phyloP scores from a whole-genome alignment of 495 filamentous ascomycete species.

The Lasiosphaeriaceae sp. region DNA sequence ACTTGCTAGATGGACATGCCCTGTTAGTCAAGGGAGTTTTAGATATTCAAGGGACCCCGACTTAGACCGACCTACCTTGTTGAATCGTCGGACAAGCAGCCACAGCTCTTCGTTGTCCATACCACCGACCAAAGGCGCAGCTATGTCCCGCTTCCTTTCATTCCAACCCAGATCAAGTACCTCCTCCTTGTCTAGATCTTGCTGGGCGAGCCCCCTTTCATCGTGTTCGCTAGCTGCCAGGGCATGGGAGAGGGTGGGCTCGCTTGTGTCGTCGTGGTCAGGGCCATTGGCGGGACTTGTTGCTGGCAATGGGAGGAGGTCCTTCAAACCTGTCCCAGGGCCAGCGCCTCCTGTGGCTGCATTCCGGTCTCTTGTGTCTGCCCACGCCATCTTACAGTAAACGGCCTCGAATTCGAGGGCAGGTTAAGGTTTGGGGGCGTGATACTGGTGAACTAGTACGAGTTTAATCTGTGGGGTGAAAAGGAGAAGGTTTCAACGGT shows the following conservation, averaged over 20 bases:
- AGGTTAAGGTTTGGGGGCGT: no score
- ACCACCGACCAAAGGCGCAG: constrained; percentile 63
- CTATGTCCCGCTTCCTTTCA: constrained; percentile 53
- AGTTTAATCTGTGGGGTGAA: no score
- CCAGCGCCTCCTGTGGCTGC: constrained; percentile 18
- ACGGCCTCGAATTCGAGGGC: no score
- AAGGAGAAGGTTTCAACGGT: no score
- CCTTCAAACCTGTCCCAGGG: constrained; percentile 21
- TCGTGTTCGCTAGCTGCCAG: constrained; percentile 30
- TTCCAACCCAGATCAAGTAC: constrained; percentile 74
- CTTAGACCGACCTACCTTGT: constrained; percentile 74
- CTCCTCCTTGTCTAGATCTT: constrained; percentile 36
- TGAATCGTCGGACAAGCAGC: constrained; percentile 74
- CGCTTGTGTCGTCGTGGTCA: constrained; percentile 21
- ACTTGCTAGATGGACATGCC: constrained; percentile 59
- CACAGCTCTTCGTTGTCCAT: constrained; percentile 82
- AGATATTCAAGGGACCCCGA: no score
- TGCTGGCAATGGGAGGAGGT: constrained; percentile 35
- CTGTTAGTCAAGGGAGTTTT: no score
- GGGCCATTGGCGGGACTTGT: constrained; percentile 30
- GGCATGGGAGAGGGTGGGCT: constrained; percentile 35
- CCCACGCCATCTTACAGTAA: constrained; percentile 8
- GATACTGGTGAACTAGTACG: no score
- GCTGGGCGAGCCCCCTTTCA: constrained; percentile 33
- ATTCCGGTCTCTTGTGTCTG: background rate